phyloP scores from a whole-genome alignment of 2,329 filamentous ascomycete genomes.

The Arthroderma sp. region DNA sequence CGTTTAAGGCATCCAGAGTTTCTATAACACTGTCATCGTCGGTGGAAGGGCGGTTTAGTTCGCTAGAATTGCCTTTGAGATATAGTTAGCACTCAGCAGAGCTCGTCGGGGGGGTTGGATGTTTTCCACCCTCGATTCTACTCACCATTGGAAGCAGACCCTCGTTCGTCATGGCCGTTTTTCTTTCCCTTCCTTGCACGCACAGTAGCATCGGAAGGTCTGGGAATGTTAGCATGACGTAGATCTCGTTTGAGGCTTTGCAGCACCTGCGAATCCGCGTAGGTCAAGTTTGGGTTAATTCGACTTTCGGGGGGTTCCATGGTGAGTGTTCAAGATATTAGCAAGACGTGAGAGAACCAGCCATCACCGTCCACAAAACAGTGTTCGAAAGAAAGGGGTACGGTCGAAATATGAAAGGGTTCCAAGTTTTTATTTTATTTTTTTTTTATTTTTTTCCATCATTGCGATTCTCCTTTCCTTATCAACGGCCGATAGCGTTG shows the following conservation, averaged over 20 bases:
- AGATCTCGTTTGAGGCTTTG: constrained; percentile 4
- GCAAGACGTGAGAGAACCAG: too few species aligned
- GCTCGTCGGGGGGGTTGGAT: background rate
- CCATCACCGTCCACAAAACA: too few species aligned
- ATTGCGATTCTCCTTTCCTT: too few species aligned
- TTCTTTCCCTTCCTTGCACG: background rate
- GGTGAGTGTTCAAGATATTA: too few species aligned
- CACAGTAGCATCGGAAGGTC: background rate
- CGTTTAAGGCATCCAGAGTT: constrained; percentile 37
- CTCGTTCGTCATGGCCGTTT: background rate
- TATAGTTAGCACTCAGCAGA: background rate
- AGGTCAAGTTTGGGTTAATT: constrained; percentile 7
- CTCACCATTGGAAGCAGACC: background rate
- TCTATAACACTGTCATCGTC: constrained; percentile 24
- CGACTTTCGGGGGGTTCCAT: too few species aligned
- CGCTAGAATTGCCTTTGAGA: background rate
- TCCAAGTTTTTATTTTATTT: too few species aligned
- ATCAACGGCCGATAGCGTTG: too few species aligned
- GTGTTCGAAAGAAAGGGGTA: too few species aligned
- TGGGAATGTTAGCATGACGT: background rate
- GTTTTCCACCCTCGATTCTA: background rate
- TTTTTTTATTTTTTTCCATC: too few species aligned
- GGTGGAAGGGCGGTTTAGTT: background rate
- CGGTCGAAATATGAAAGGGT: too few species aligned
- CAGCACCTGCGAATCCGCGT: constrained; percentile 5